These are phyloP conservation scores for Euphorbia tirucalli DNA, from an alignment of 345 rosid species.

Conservation along the genomic window DNA sequence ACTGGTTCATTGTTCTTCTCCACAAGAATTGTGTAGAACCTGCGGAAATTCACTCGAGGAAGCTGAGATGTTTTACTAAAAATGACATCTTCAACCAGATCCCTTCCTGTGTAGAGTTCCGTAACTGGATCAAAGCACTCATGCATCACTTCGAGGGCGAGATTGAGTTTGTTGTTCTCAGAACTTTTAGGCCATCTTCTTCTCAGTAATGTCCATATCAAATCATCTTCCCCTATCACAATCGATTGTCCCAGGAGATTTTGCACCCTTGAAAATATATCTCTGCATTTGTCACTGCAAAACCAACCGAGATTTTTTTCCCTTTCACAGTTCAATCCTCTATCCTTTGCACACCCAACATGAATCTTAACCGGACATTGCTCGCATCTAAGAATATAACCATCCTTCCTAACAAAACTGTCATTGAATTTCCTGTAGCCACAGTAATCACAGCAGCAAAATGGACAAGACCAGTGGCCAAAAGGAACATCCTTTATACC, in stretches of 20 bases:
- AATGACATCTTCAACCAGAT: conserved; percentile 18
- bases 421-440: conserved; percentile 4
- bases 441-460: conserved; percentile 22
- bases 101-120: conserved; percentile 22
- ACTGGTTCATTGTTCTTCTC: conserved; percentile 10
- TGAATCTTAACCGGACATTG: conserved; percentile 26
- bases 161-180: conserved; percentile 36
- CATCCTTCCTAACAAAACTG: not conserved
- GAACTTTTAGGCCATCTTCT: conserved; percentile 22
- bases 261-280: conserved; percentile 43
- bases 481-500: conserved; percentile 22
- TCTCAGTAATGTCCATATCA: conserved; percentile 67
- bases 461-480: conserved; percentile 27
- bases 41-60: conserved; percentile 9
- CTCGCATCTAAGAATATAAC: not conserved
- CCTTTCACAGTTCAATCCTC: not conserved
- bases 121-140: conserved; percentile 27
- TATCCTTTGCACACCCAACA: conserved; percentile 10
- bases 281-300: conserved; percentile 34
- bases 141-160: conserved; percentile 19
- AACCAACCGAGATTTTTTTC: conserved; percentile 11
- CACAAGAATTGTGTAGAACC: conserved; percentile 29
- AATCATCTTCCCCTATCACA: conserved; percentile 44
- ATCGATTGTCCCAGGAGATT: conserved; percentile 55
- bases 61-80: conserved; percentile 12